Percentiles rank a stretch among this genome's conserved stretches.
phyloP scores from a whole-genome alignment of 2,329 filamentous ascomycete genomes.

The Gremmenia infestans region DNA sequence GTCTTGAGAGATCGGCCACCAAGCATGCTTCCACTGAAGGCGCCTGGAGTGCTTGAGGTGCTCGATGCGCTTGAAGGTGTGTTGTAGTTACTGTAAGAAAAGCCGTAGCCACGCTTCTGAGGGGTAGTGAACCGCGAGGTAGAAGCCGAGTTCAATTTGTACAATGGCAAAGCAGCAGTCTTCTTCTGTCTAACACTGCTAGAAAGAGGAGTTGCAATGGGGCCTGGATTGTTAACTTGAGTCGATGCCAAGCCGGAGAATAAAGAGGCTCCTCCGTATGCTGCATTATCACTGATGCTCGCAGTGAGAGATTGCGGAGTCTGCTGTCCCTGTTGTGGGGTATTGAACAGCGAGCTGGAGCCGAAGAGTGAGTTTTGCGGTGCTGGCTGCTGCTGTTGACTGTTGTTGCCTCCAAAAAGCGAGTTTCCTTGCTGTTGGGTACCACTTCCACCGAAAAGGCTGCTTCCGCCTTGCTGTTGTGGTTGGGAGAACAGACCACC shows the following conservation, averaged over 20 bases:
- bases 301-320: slow-evolving; percentile 63
- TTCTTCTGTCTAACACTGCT: slow-evolving; percentile 69
- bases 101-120: slow-evolving; percentile 82
- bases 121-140: slow-evolving; percentile 77
- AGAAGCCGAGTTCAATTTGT: slow-evolving; percentile 79
- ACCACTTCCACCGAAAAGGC: slow-evolving; percentile 47
- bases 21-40: slow-evolving; percentile 60
- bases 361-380: slow-evolving; percentile 59
- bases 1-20: slow-evolving; percentile 68
- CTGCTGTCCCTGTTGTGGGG: slow-evolving; percentile 48
- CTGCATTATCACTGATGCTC: slow-evolving; percentile 76
- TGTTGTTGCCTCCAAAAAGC: slow-evolving; percentile 30
- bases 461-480: slow-evolving; percentile 39
- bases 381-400: slow-evolving; percentile 34
- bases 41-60: slow-evolving; percentile 62
- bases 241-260: slow-evolving; percentile 67
- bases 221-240: slow-evolving; percentile 70
- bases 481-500: slow-evolving; percentile 42
- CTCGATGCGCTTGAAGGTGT: slow-evolving; percentile 69
- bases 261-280: slow-evolving; percentile 83
- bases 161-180: slow-evolving; percentile 74
- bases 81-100: slow-evolving; percentile 88
- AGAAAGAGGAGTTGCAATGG: slow-evolving; percentile 83
- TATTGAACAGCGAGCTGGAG: slow-evolving; percentile 56
- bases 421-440: slow-evolving; percentile 23